These are phyloP conservation scores for Beauveria medogensis DNA, from an alignment of 2,329 filamentous ascomycete species.

Conservation along the genomic window DNA sequence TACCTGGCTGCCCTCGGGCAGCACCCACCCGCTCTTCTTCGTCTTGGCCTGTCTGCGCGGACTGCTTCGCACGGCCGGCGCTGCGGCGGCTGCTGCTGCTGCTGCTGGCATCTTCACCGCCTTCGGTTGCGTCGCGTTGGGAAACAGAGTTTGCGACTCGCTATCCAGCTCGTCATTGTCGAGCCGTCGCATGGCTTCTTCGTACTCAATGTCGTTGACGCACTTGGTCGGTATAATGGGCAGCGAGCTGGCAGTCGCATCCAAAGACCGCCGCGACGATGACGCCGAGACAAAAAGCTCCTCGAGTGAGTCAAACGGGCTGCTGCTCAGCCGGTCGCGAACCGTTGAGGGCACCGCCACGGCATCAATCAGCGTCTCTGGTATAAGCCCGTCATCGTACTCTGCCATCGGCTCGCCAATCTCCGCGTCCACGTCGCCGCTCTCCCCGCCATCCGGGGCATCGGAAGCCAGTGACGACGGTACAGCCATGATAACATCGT, in stretches of 20 bases:
- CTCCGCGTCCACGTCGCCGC: slow-evolving; percentile 23
- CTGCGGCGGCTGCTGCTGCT: neutral
- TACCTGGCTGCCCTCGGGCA: slow-evolving; percentile 25
- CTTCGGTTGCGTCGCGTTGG: slow-evolving; percentile 24
- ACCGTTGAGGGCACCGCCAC: neutral
- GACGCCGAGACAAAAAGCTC: slow-evolving; percentile 35
- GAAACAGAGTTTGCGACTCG: slow-evolving; percentile 23
- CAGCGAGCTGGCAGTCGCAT: slow-evolving; percentile 17
- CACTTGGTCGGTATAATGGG: slow-evolving; percentile 19
- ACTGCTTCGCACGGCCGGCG: slow-evolving; percentile 15
- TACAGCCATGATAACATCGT: slow-evolving; percentile 6
- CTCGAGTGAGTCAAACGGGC: slow-evolving; percentile 27
- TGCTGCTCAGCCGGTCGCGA: slow-evolving; percentile 18
- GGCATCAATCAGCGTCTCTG: slow-evolving; percentile 15
- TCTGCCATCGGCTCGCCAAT: neutral
- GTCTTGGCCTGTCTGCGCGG: slow-evolving; percentile 4
- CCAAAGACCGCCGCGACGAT: slow-evolving; percentile 25
- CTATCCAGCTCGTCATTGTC: slow-evolving; percentile 24
- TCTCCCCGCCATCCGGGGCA: slow-evolving; percentile 22
- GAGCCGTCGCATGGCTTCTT: slow-evolving; percentile 35
- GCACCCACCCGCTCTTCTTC: slow-evolving; percentile 14
- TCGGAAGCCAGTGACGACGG: neutral
- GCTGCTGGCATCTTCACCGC: neutral
- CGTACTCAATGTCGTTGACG: slow-evolving; percentile 30
- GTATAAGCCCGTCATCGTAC: slow-evolving; percentile 13